Evolutionary conservation across 1,284 basidiomycete species (phyloP), one percentile per base, ranked within the genome.

Genomic region (Nidula niveotomentosa): DNA sequence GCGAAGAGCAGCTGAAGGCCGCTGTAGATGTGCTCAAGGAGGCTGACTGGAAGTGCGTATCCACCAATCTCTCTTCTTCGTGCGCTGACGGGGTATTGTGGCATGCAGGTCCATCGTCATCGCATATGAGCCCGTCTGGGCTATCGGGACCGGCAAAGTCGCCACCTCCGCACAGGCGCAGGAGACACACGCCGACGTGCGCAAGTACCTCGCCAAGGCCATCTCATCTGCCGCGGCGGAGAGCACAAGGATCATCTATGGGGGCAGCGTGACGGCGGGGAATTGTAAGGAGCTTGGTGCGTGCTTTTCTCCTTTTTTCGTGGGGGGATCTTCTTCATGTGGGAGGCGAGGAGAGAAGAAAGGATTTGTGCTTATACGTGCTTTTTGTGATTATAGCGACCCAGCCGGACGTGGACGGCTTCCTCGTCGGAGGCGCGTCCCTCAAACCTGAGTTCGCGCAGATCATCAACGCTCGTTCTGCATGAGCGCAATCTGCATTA

Each of bases 91-190:
- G 23, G 23, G 2, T 23, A 23, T 23, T n/a, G 34, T n/a, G 23
- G 41, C 37, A 39, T 17, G 39, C 64, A 94, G 92, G 71, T 88
- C 93, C 65, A 81, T 98, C 69, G 96, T 99, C 59, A 81, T 99
- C 65, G 96, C 96, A 15, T 99, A 95, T 72, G 93, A 96, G 72
- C 93, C 94, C 48, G 96, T 99, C 34, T 99, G 96, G 97, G 97
- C 96, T 43, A 99, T 99, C 70, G 96, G 96, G 54, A 98, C 95
- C 17, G 95, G 94, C 62, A 96, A 94, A 76, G 96, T 98, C 57
- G 96, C 97, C 44, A 94, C 94, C 37, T 79, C 91, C 3, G 78
- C 75, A n/a, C 92, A 94, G 73, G 97, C 97, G 1, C 96, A 99
- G 75, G 92, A 96, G 51, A 88, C 93, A 1, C 97, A 99, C 71